Base-by-base conservation (phyloP, 257 asterid genomes). In the Nicotiana otophora region DNA sequence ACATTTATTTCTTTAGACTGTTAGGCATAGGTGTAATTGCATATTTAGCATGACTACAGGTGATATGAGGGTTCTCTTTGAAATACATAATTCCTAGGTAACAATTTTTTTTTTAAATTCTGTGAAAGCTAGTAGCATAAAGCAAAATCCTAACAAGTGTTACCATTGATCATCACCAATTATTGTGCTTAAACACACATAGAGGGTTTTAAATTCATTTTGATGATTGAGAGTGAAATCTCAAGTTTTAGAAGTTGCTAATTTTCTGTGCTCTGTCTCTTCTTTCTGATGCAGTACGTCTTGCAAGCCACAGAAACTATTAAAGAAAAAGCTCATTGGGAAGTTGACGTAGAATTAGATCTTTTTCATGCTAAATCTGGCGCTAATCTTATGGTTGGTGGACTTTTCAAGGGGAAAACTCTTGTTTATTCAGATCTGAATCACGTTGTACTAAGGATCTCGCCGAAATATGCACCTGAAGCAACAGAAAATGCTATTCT, bases 351-450 rank as follows among this genome's bases (percentile, higher is more conserved):
- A 83, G 98, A 96, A 83, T 88, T 94, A 54, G 99, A 96, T 76
- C 86, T 89, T 86, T 96, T 96, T 87, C 93, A 90, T 84, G 87
- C 86, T 33, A 91, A 87, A 67, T 89, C 92, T 70, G 99, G 98
- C 80, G 89, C 90, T 62, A 93, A 94, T 91, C 84, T 46, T 87
- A 86, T 92, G 88, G 91, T 85, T 55, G 93, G 98, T 86, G 98
- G 97, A 84, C 93, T 89, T 82, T 96, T 94, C 82, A 90, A 89
- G 86, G 98, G 99, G 81, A 94, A 91, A 88, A 85, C 94, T 61
- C 96, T 94, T 84, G 94, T 94, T 88, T 94, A 94, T 92, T 90
- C 99, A 17, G 98, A 96, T 92, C 87, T 96, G 89, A 84, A 87
- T 87, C 99, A 96, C 81, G 66, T 96, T 76, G 89, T 92, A 33